Conservation (phyloP, 2,329 filamentous ascomycete species). For the Alternaria sp. region DNA sequence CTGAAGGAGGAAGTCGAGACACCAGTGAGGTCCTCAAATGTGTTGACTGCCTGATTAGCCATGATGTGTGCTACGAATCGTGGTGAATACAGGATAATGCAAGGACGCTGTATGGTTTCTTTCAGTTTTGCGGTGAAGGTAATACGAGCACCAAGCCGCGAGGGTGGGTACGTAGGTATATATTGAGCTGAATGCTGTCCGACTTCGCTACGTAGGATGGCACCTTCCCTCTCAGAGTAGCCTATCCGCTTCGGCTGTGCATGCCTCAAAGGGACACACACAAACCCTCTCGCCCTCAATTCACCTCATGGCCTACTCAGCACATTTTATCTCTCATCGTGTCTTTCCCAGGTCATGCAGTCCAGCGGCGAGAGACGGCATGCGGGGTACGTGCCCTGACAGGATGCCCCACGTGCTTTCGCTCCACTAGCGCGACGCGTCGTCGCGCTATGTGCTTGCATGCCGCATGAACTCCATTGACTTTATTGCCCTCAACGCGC, state of each 20-base stretch:
- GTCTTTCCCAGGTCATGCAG: not conserved
- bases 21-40: constrained; percentile 51
- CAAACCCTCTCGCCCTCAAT: not conserved
- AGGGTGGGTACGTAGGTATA: not conserved
- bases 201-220: not conserved
- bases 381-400: not conserved
- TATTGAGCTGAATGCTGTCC: not conserved
- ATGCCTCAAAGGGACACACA: not conserved
- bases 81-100: not conserved
- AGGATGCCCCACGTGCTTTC: constrained; percentile 4
- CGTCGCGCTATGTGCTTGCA: not conserved
- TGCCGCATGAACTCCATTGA: not conserved
- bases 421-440: not conserved
- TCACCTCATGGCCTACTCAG: not conserved
- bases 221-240: constrained; percentile 6
- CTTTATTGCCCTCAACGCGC: not conserved
- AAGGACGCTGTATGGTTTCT: not conserved
- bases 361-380: not conserved
- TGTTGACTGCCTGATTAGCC: constrained; percentile 23
- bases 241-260: constrained; percentile 1
- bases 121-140: not conserved
- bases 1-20: constrained; percentile 51
- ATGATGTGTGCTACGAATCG: constrained; percentile 12
- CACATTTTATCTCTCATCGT: too few species aligned
- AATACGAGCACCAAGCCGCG: not conserved